Evolutionary conservation across 371 early-diverging fungal genomes (phyloP).

Genomic region (Cokeromyces recurvatus): DNA sequence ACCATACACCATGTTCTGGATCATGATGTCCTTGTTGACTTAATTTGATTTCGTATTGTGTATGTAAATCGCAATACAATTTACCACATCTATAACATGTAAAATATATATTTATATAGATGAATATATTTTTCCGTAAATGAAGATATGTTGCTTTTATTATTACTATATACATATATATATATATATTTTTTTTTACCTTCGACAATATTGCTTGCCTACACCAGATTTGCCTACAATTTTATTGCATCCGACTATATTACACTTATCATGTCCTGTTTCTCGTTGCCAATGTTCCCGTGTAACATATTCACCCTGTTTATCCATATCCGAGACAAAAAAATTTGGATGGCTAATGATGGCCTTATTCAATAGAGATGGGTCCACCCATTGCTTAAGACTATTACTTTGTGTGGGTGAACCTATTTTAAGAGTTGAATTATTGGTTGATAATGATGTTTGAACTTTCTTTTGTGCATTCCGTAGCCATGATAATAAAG

Average conservation of each 20-base stretch:
- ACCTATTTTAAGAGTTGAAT: conserved; percentile 5
- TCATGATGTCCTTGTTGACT: conserved; percentile 67
- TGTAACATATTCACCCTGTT: conserved; percentile 36
- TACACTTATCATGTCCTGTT: conserved; percentile 36
- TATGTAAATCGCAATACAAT: conserved; percentile 67
- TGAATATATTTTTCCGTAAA: no score
- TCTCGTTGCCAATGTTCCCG: conserved; percentile 55
- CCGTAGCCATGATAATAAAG: conserved; percentile 40
- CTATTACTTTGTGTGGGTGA: conserved; percentile 1
- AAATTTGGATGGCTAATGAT: conserved; percentile 21
- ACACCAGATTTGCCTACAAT: conserved; percentile 31
- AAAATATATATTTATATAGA: not conserved
- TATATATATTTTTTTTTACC: conserved; percentile 19
- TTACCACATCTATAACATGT: conserved; percentile 70
- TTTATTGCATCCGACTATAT: conserved; percentile 35
- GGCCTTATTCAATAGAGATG: conserved; percentile 18
- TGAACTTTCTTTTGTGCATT: conserved; percentile 43
- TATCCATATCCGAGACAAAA: conserved; percentile 33
- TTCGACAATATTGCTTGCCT: conserved; percentile 46
- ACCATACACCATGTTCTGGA: conserved; percentile 65
- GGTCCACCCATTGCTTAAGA: conserved; percentile 29
- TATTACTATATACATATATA: no score
- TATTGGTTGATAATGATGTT: conserved; percentile 20
- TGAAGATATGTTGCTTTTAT: no score
- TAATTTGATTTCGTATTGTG: conserved; percentile 67